Base-by-base conservation (phyloP, 495 filamentous ascomycete species). In the Ramalina peruviana region DNA sequence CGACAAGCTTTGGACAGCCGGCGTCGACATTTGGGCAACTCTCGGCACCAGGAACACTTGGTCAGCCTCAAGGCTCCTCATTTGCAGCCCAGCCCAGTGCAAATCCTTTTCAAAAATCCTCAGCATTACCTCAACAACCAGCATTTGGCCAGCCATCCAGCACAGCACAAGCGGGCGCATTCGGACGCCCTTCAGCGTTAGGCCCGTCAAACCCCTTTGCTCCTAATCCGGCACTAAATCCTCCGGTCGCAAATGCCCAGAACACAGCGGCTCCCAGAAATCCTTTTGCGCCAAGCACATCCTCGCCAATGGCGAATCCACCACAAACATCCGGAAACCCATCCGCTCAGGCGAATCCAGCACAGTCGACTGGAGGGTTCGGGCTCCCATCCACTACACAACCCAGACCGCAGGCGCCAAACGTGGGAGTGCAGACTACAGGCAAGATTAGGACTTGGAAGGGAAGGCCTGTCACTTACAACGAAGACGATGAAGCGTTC, bases 401-500 rank as follows among this genome's bases (percentile, higher is more conserved):
- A 33, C 5, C 30, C 5, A 13, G 30, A 33, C 30, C 30, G 30
- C 30, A 33, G 30, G 30, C 30, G 30, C 30, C 30, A 33, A 33
- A 33, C 12, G 30, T 33, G 7, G 30, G 30, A 13, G 17, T 36
- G 6, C 40, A 54, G 26, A 46, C 33, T 30, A 39, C 46, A 23
- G 43, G 51, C 40, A 58, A 57, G 30, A 55, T 79, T 1, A 51
- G 57, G 0, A 64, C 57, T 30, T 80, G 75, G 74, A 78, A 79
- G 56, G 72, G 73, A n/a, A 69, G 66, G 26, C 68, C 68, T 0
- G 76, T 81, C 1, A 62, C 65, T 23, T 78, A 79, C 54, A 33
- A 33, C 30, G 61, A 73, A 47, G 62, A 75, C 37, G 62, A 69
- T 41, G 60, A 57, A 12, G 74, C 74, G 1, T 77, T 67, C 55